Evolutionary conservation across 2,329 filamentous ascomycete species (phyloP), one percentile per base, ranked within the genome.

Genomic region (Mollisiaceae sp.): DNA sequence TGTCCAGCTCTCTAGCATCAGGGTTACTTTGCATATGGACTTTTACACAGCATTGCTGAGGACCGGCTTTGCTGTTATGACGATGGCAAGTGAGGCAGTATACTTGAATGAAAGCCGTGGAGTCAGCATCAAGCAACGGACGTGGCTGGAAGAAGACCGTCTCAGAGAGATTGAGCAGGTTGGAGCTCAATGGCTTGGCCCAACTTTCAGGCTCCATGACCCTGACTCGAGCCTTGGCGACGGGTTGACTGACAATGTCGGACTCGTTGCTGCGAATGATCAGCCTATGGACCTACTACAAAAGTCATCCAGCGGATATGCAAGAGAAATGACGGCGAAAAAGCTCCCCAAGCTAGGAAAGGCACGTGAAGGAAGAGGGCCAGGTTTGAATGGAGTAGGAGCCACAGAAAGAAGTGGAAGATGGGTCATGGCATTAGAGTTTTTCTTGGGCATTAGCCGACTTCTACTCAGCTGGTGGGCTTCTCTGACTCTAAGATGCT

Each of bases 11-110:
- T 91, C 91, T 1, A 89, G 91, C 45, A 87, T 97, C 43, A 87
- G 89, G 14, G 86, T 98, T 62, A 92, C 89, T 52, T 89, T 91
- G 82, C 89, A 93, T 63, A 96, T 98, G 82, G 95, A 99, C 76
- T 97, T 98, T 75, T 99, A 98, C 76, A 97, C 93, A 0, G 91
- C 93, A 0, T 82, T 98, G 4, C 83, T 98, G 2, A 89, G 94
- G 66, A 87, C 93, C 41, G 95, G 95, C 0, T 97, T 97, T 75
- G 89, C 89, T 12, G 89, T 94, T 14, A 87, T 98, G 67, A 97
- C 93, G 0, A 94, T 96, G 77, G 95, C 95, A 0, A 97, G 93
- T 72, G 94, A 98, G 78, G 94, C 94, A 3, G 95, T 98, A 0
- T 98, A 97, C 75, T 82, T 99, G 12, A 97, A 97, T 67, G 94